Conservation (phyloP, 768 basidiomycete genomes). For the Tephrocybe sp. region DNA sequence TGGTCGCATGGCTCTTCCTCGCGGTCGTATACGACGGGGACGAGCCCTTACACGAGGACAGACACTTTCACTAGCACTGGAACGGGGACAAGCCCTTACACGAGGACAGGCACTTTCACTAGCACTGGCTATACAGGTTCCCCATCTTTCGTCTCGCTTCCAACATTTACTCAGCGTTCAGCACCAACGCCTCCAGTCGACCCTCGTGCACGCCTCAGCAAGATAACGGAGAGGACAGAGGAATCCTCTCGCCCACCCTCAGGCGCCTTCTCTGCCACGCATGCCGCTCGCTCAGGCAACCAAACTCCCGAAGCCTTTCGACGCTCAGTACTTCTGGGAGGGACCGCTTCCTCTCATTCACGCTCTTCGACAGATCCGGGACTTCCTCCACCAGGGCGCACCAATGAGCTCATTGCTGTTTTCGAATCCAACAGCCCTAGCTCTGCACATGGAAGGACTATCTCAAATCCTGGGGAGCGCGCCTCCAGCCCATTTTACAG, state of each 20-base stretch:
- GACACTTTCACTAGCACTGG: constrained; percentile 29
- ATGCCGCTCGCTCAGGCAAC: constrained; percentile 32
- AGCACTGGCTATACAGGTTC: constrained; percentile 42
- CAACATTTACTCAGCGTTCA: constrained; percentile 31
- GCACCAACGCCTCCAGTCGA: constrained; percentile 32
- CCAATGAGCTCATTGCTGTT: constrained; percentile 71
- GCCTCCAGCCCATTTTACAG: constrained; percentile 35
- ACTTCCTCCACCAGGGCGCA: constrained; percentile 51
- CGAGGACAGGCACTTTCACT: constrained; percentile 24
- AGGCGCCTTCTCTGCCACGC: constrained; percentile 31
- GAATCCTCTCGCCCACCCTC: constrained; percentile 62
- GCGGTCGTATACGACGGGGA: constrained; percentile 35
- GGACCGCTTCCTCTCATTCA: constrained; percentile 39
- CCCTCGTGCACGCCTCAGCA: constrained; percentile 57
- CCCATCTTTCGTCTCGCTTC: constrained; percentile 44
- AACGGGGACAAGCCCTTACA: constrained; percentile 39
- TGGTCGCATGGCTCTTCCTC: constrained; percentile 55
- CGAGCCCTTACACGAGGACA: constrained; percentile 35
- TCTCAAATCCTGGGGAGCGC: constrained; percentile 47
- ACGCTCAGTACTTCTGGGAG: constrained; percentile 41
- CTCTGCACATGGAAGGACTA: constrained; percentile 47
- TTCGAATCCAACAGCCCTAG: constrained; percentile 52
- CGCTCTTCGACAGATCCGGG: constrained; percentile 60
- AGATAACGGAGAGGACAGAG: constrained; percentile 78
- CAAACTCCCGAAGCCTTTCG: constrained; percentile 44